Conservation (phyloP, 139 green algal genomes). For the Limnomonas spitsbergensis region DNA sequence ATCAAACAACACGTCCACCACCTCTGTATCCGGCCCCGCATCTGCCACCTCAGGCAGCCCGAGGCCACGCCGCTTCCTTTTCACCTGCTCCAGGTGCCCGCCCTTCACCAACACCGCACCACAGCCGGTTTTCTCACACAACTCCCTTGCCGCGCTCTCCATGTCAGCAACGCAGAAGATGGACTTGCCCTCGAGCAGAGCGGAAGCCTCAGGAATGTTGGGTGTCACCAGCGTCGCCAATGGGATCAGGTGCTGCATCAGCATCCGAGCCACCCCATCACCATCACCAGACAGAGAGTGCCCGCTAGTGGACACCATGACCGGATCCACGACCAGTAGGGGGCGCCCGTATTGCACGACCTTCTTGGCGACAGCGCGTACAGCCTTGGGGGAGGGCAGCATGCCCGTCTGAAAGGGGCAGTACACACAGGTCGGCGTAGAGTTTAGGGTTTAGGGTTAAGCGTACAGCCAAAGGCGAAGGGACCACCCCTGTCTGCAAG, state of each 20-base stretch:
- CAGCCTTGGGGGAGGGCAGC: conserved; percentile 51
- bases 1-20: conserved; percentile 85
- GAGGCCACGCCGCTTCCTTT: neutral
- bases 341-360: neutral
- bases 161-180: conserved; percentile 60
- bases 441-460: too few relatives aligned
- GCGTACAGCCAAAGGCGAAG: too few relatives aligned
- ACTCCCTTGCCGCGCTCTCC: conserved; percentile 56
- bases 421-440: too few relatives aligned
- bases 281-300: conserved; percentile 70
- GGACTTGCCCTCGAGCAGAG: conserved; percentile 44
- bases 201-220: conserved; percentile 87
- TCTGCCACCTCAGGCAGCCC: neutral
- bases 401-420: conserved; percentile 66
- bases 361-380: neutral
- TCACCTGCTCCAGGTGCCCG: conserved; percentile 80
- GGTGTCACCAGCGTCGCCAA: conserved; percentile 81
- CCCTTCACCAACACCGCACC: conserved; percentile 85
- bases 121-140: conserved; percentile 55
- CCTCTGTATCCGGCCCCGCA: neutral
- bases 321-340: conserved; percentile 87
- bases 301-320: conserved; percentile 88
- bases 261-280: conserved; percentile 46
- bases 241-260: conserved; percentile 69
- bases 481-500: too few relatives aligned